Evolutionary conservation across 345 rosid genomes (phyloP).

Genomic region (Adansonia digitata): DNA sequence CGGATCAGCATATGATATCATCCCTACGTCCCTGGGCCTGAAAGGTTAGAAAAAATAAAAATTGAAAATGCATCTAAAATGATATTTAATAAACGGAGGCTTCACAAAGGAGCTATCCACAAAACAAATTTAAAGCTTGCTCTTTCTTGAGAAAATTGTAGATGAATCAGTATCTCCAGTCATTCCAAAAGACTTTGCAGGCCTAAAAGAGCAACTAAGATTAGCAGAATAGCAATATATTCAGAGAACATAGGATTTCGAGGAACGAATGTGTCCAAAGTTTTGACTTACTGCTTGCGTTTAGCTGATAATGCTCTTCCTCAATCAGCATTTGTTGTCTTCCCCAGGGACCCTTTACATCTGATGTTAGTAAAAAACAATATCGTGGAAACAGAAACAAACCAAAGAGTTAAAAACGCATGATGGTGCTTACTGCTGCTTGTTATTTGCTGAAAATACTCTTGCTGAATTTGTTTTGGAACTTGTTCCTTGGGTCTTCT

Average conservation of each 20-base stretch:
- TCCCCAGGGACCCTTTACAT: background rate
- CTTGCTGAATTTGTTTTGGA: background rate
- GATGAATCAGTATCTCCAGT: background rate
- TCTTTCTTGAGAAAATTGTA: background rate
- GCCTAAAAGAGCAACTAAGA: background rate
- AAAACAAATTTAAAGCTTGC: background rate
- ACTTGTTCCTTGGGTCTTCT: background rate
- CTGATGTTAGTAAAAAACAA: background rate
- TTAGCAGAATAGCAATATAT: background rate
- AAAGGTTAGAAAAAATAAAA: background rate
- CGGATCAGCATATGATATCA: background rate
- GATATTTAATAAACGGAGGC: background rate
- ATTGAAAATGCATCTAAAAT: background rate
- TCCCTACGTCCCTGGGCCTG: background rate
- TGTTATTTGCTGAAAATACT: conserved; percentile 1
- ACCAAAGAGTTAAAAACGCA: background rate
- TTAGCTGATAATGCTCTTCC: background rate
- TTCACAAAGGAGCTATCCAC: background rate
- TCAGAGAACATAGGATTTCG: background rate
- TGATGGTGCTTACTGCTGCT: background rate
- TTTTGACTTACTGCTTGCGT: background rate
- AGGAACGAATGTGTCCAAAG: background rate
- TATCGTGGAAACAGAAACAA: background rate
- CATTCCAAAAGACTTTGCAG: background rate
- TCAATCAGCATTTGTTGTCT: background rate